Percentiles rank a stretch among this genome's conserved stretches.
phyloP scores from a whole-genome alignment of 352 stramenopile species.

The Phytopythium oedochilum region DNA sequence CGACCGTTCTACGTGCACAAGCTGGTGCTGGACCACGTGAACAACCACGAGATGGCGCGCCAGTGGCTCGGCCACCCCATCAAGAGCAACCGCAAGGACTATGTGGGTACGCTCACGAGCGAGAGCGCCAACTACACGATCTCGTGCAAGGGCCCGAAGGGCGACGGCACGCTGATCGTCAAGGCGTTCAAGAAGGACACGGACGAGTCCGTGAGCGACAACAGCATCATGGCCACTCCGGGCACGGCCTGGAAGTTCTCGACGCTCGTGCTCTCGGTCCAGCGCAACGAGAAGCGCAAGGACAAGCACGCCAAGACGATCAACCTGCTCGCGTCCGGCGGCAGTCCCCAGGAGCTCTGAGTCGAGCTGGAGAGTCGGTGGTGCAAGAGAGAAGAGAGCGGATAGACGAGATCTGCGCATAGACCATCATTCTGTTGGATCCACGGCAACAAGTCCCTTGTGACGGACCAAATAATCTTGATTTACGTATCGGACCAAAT shows the following conservation, averaged over 20 bases:
- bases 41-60: conserved; percentile 60
- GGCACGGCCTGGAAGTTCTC: conserved; percentile 77
- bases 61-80: conserved; percentile 61
- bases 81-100: conserved; percentile 67
- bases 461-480: not conserved
- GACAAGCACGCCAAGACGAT: conserved; percentile 65
- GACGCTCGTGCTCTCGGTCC: conserved; percentile 57
- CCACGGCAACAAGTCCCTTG: not conserved
- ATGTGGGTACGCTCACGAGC: conserved; percentile 54
- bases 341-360: not conserved
- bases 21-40: conserved; percentile 67
- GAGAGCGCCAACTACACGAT: conserved; percentile 68
- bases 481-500: not conserved
- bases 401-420: too few species aligned
- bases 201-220: conserved; percentile 5
- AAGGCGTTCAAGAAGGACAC: conserved; percentile 62
- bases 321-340: conserved; percentile 30
- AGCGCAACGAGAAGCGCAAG: conserved; percentile 53
- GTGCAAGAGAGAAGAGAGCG: too few species aligned
- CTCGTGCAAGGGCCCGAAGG: conserved; percentile 54
- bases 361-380: too few species aligned
- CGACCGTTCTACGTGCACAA: conserved; percentile 81
- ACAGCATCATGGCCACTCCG: conserved; percentile 44
- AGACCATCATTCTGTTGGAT: not conserved
- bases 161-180: conserved; percentile 65